These are phyloP conservation scores for Trichoderma sp. DNA, from an alignment of 2,329 filamentous ascomycete genomes.

Conservation along the genomic window DNA sequence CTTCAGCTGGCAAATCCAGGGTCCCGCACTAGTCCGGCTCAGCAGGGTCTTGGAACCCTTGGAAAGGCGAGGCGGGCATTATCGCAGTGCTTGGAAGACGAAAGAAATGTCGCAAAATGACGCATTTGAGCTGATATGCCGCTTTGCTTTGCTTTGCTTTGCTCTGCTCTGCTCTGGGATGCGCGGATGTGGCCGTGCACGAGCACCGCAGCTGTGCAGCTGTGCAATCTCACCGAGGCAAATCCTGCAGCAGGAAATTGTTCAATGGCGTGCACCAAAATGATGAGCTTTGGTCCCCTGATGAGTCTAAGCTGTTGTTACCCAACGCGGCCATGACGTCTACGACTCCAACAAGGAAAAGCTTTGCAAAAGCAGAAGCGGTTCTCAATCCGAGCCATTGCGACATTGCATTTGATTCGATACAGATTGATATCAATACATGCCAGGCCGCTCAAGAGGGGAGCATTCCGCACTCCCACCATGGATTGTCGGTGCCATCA, in stretches of 20 bases:
- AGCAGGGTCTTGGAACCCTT: background rate
- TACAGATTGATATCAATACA: background rate
- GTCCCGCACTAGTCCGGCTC: background rate
- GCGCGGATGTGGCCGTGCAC: background rate
- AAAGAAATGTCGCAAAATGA: constrained; percentile 1
- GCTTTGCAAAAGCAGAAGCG: background rate
- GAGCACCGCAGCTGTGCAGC: background rate
- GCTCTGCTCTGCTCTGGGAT: too few relatives aligned
- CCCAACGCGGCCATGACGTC: background rate
- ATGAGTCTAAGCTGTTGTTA: background rate
- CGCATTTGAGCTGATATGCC: background rate
- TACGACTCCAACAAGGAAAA: background rate
- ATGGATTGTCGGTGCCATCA: background rate
- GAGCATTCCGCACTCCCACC: background rate
- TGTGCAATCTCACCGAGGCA: too few relatives aligned
- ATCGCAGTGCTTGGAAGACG: background rate
- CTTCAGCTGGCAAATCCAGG: constrained; percentile 15
- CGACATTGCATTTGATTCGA: background rate
- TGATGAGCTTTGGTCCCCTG: background rate
- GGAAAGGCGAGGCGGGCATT: background rate
- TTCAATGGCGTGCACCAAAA: background rate
- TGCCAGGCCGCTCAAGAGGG: background rate
- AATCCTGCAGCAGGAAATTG: background rate
- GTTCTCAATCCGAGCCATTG: background rate
- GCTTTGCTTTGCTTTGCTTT: too few relatives aligned